Conservation (phyloP, 192 early-diverging fungal genomes). For the Globomyces pollinis-pini region DNA sequence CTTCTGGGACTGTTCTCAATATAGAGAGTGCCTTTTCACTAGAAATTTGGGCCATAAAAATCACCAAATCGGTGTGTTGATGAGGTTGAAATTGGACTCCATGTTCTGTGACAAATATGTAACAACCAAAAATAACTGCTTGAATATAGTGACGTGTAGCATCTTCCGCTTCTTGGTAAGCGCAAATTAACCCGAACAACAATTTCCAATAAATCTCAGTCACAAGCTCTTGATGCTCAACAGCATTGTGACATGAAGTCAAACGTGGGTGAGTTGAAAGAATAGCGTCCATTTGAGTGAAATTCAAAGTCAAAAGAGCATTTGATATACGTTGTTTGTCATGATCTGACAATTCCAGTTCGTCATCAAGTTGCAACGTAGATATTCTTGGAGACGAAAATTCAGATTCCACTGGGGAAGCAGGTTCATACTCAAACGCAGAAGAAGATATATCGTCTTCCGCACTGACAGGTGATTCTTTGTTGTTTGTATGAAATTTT, state of each 20-base stretch:
- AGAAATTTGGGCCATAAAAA: neutral
- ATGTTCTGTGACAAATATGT: neutral
- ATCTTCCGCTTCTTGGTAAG: neutral
- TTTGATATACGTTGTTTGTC: neutral
- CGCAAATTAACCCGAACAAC: neutral
- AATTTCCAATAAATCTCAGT: neutral
- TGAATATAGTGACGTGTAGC: neutral
- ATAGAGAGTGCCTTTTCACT: constrained; percentile 1
- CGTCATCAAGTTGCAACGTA: no score
- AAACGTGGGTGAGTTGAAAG: neutral
- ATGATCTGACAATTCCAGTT: neutral
- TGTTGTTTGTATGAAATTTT: no score
- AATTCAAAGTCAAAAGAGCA: neutral
- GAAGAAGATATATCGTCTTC: neutral
- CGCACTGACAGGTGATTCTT: no score
- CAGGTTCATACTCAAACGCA: no score
- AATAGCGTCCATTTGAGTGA: neutral
- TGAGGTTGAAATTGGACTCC: constrained; percentile 1
- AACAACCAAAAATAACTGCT: constrained; percentile 1
- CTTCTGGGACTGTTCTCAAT: neutral
- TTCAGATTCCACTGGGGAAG: no score
- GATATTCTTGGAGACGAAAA: no score
- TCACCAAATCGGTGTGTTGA: constrained; percentile 10
- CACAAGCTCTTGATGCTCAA: neutral
- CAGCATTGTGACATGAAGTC: neutral